Conservation (phyloP, 371 early-diverging fungal genomes). For the Smittium culicis region DNA sequence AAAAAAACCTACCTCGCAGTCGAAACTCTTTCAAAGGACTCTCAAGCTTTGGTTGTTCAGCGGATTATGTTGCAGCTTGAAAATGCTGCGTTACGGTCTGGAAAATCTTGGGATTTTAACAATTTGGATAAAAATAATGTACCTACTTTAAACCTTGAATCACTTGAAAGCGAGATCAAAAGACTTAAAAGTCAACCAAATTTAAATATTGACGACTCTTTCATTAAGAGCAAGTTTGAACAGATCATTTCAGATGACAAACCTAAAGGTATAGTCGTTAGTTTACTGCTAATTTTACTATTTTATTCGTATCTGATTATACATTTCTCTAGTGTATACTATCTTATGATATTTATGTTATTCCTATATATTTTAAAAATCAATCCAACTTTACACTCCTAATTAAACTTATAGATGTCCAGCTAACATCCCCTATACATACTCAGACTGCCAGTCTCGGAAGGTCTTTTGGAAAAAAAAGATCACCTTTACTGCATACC, state of each 20-base stretch:
- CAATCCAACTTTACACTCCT: too few species aligned
- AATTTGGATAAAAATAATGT: not conserved
- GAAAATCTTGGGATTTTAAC: constrained; percentile 19
- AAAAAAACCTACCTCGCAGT: constrained; percentile 47
- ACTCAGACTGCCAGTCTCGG: not conserved
- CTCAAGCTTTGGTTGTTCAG: constrained; percentile 22
- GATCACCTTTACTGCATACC: not conserved
- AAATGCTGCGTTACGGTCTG: constrained; percentile 31
- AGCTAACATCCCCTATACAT: not conserved
- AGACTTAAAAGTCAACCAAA: constrained; percentile 25
- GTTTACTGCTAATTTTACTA: too few species aligned
- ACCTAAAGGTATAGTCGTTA: not conserved
- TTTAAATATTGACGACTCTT: constrained; percentile 13
- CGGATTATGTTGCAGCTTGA: constrained; percentile 28
- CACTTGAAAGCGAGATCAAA: constrained; percentile 26
- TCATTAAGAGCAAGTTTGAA: constrained; percentile 25
- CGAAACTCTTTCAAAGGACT: constrained; percentile 40
- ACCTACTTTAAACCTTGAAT: constrained; percentile 20
- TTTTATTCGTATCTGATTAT: not conserved
- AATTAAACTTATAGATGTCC: not conserved
- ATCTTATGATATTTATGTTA: too few species aligned
- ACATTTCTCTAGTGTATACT: too few species aligned
- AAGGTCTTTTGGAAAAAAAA: not conserved
- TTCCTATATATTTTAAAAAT: too few species aligned
- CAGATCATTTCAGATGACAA: constrained; percentile 15